Evolutionary conservation across 495 filamentous ascomycete species (phyloP), one percentile per base, ranked within the genome.

Genomic region (Xylaria castorea): DNA sequence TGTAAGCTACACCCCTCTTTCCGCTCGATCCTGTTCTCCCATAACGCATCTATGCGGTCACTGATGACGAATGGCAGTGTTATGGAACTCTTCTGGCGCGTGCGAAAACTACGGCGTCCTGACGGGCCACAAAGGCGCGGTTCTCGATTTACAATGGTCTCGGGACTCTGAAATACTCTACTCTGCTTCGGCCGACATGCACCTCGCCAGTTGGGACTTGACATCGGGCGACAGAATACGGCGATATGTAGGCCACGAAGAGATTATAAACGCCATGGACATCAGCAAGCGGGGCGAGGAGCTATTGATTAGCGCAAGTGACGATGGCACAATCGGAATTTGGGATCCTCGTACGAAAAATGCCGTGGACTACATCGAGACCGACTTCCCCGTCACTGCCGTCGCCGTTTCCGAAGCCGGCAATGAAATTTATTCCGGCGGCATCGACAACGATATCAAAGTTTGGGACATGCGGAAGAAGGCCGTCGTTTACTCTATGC

Each of bases 391-490:
- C 7, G 91, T 99, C 74, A 98, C 95, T 0, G 92, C 95, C 0
- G 91, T 98, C 0, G 94, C 95, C 5, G 81, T 98, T 8, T 91
- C 94, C 5, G 95, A 97, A 82, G 93, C 94, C 22, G 96, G 95
- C 20, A 97, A 96, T 79, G 97, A 99, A 82, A 88, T 99, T 8
- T 99, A 94, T 80, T 94, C 92, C 22, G 96, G 96, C 46, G 92
- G 94, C 12, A 98, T 99, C 69, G 96, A 98, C 80, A 97, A 98
- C 75, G 94, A 97, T 70, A 97, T 99, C 79, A 94, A 97, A 78
- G 93, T 96, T 8, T 99, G 95, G 94, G 97, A 99, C 82, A 81
- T 98, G 71, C 90, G 97, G 74, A 98, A 97, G 83, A 93, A 95
- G 79, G 89, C 89, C 0, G 88, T 97, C 1, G 89, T 92, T 11